These are phyloP conservation scores for Physcomitrium patens DNA, from an alignment of 225 moss, liverwort and hornwort species.

Conservation along the genomic window DNA sequence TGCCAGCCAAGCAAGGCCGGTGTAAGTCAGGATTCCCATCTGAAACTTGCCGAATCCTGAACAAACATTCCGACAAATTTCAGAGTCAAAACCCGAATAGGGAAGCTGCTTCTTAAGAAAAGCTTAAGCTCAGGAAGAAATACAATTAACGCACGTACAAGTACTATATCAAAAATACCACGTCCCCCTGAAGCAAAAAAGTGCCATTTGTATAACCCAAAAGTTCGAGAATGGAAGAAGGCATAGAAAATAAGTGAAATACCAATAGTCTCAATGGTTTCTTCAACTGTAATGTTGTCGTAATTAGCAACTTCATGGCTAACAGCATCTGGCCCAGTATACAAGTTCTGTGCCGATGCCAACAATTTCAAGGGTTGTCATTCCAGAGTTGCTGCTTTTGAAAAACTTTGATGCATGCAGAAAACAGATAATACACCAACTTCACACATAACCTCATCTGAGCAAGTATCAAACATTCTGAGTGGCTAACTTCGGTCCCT, in stretches of 20 bases:
- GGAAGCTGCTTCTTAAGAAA: background rate
- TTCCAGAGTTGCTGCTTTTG: background rate
- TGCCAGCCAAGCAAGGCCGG: constrained; percentile 94
- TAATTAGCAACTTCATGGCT: constrained; percentile 20
- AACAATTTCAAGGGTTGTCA: constrained; percentile 13
- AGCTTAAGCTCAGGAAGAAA: background rate
- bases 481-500: no score
- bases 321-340: constrained; percentile 4
- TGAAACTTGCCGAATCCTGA: constrained; percentile 94
- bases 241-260: background rate
- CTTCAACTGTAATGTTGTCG: constrained; percentile 56
- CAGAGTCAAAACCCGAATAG: background rate
- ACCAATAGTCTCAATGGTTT: constrained; percentile 68
- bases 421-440: background rate
- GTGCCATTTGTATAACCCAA: no score
- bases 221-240: background rate
- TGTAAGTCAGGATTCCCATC: constrained; percentile 72
- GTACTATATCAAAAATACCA: no score
- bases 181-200: no score
- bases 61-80: constrained; percentile 13
- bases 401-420: background rate
- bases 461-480: no score
- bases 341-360: constrained; percentile 36
- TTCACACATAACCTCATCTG: no score
- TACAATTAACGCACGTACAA: background rate